Conservation (phyloP, 1,139 yeast species). For the Meyerozyma athensensis region DNA sequence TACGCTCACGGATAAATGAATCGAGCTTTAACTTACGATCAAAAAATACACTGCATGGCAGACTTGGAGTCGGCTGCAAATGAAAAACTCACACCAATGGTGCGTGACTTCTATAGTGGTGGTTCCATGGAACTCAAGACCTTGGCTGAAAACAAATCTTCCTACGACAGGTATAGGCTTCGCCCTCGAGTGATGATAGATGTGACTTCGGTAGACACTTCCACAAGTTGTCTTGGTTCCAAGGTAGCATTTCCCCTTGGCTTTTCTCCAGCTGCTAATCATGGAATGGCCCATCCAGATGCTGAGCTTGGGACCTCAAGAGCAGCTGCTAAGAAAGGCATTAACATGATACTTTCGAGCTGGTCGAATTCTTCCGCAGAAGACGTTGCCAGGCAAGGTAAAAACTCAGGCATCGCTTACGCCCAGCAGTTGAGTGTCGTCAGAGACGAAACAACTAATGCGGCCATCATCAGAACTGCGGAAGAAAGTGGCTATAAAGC, state of each 20-base stretch:
- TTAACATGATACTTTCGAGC: conserved; percentile 5
- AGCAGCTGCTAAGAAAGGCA: conserved; percentile 6
- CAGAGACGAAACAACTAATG: background rate
- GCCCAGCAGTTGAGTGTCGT: conserved; percentile 3
- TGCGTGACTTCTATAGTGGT: background rate
- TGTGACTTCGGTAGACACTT: background rate
- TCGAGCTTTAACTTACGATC: background rate
- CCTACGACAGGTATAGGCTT: conserved; percentile 1
- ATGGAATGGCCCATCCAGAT: conserved; percentile 8
- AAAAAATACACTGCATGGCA: conserved; percentile 1
- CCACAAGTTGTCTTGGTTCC: background rate
- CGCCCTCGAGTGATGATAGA: conserved; percentile 1
- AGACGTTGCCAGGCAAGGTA: conserved; percentile 1
- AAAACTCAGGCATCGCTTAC: background rate
- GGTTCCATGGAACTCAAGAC: conserved; percentile 1
- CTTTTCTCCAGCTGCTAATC: conserved; percentile 2
- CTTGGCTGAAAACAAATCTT: conserved; percentile 1
- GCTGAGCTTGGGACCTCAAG: conserved; percentile 7
- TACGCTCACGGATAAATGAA: too few species aligned
- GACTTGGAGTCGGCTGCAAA: conserved; percentile 3
- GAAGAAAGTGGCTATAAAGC: conserved; percentile 15
- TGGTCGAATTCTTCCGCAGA: background rate
- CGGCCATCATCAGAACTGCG: conserved; percentile 12
- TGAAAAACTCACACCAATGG: conserved; percentile 1
- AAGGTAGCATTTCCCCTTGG: conserved; percentile 1